phyloP scores from a whole-genome alignment of 2,329 filamentous ascomycete species.

The Penicillium sp. region DNA sequence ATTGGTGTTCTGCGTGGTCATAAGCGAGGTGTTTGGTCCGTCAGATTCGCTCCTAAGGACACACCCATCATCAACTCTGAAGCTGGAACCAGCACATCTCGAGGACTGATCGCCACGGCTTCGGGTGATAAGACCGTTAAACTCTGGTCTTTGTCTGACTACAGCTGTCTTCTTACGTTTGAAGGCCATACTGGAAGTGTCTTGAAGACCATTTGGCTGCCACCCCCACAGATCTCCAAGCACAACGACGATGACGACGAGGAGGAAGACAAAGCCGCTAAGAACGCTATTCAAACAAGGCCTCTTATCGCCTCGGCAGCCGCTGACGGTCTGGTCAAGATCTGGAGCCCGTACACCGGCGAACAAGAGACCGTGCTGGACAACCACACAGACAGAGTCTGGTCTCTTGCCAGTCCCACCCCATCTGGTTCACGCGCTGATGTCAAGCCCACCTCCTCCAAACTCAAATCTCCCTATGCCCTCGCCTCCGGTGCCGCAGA shows the following conservation, averaged over 20 bases:
- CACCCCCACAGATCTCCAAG: constrained; percentile 45
- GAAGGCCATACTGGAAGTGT: constrained; percentile 97
- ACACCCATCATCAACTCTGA: constrained; percentile 74
- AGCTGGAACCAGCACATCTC: constrained; percentile 67
- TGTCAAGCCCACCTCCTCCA: constrained; percentile 30
- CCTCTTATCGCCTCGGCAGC: constrained; percentile 73
- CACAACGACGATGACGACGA: constrained; percentile 38
- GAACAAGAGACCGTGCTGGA: constrained; percentile 88
- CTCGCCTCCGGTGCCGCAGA: constrained; percentile 91
- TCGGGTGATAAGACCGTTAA: constrained; percentile 96
- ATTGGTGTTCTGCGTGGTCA: constrained; percentile 90
- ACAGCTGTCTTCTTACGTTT: constrained; percentile 88
- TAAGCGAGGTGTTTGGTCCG: constrained; percentile 92
- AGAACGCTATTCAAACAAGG: constrained; percentile 32
- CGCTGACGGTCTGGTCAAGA: constrained; percentile 91
- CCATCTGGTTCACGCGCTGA: constrained; percentile 35
- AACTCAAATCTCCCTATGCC: constrained; percentile 54
- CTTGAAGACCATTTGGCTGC: constrained; percentile 88
- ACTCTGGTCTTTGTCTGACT: constrained; percentile 90
- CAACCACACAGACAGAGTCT: constrained; percentile 95
- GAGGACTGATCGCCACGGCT: constrained; percentile 83
- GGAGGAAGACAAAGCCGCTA: constrained; percentile 27
- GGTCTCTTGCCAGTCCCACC: constrained; percentile 74
- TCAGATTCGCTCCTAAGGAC: constrained; percentile 80
- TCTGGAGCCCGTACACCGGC: constrained; percentile 86